These are phyloP conservation scores for Coelastrella sp. DNA, from an alignment of 139 green algal genomes.

Conservation along the genomic window DNA sequence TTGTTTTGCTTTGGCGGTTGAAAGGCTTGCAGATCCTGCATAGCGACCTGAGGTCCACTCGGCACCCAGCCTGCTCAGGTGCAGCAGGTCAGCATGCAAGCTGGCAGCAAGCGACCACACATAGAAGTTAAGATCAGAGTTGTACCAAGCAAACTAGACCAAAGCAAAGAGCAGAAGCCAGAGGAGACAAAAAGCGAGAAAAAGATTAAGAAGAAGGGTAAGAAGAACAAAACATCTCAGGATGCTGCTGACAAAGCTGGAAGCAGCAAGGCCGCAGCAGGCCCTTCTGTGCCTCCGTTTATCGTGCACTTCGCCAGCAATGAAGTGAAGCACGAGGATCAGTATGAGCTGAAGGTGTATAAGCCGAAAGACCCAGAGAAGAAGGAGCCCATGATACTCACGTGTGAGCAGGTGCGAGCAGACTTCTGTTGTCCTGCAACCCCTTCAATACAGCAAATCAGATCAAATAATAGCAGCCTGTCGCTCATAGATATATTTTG, in stretches of 20 bases:
- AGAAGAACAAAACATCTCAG: too few species aligned
- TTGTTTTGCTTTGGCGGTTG: too few species aligned
- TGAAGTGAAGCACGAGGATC: neutral
- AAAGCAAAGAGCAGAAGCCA: slow-evolving; percentile 3
- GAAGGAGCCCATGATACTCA: neutral
- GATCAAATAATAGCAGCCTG: too few species aligned
- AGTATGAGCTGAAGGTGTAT: neutral
- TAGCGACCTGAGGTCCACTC: too few species aligned
- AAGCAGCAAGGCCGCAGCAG: too few species aligned
- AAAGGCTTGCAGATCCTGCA: too few species aligned
- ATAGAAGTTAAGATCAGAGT: slow-evolving; percentile 1
- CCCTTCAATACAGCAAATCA: too few species aligned
- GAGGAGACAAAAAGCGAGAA: neutral
- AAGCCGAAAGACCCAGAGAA: neutral
- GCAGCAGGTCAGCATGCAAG: neutral
- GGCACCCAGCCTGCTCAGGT: neutral
- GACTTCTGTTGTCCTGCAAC: too few species aligned
- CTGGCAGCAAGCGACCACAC: neutral
- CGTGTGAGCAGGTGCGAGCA: neutral
- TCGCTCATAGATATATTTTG: too few species aligned
- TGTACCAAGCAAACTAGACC: neutral
- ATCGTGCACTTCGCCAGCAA: neutral
- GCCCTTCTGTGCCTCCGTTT: neutral
- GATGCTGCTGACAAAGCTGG: too few species aligned
- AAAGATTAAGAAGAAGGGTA: too few species aligned